These are phyloP conservation scores for Nicotiana obtusifolia DNA, from an alignment of 257 asterid species.

Conservation along the genomic window DNA sequence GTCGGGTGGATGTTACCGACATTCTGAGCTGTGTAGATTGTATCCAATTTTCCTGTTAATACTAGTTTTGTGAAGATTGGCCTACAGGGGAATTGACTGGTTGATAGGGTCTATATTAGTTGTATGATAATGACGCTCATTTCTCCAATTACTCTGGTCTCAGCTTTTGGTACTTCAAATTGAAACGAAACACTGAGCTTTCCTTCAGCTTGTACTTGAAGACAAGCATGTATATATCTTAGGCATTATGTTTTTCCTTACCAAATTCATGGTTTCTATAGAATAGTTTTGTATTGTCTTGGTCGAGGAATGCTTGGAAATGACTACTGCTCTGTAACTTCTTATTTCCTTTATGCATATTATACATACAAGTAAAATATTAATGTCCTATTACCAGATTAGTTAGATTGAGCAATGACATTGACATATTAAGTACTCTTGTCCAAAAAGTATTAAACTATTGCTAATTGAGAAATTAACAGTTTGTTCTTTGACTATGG, in stretches of 20 bases:
- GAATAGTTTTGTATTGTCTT: background rate
- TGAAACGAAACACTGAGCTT: background rate
- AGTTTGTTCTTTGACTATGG: too few species aligned
- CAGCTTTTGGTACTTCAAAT: background rate
- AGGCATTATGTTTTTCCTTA: background rate
- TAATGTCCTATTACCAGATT: background rate
- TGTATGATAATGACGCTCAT: background rate
- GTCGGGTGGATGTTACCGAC: constrained; percentile 63
- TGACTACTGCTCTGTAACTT: background rate
- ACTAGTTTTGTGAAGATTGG: constrained; percentile 22
- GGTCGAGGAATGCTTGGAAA: background rate
- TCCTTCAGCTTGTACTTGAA: background rate
- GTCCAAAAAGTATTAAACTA: too few species aligned
- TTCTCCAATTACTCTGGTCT: background rate
- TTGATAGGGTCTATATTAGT: background rate
- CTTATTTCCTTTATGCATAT: background rate
- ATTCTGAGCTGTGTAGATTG: constrained; percentile 31
- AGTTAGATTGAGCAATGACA: background rate
- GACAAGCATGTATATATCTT: background rate
- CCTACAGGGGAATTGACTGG: constrained; percentile 9
- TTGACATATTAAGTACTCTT: background rate
- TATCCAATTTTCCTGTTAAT: constrained; percentile 15
- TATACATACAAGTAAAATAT: background rate
- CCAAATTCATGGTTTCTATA: background rate
- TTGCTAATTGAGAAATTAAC: background rate